Percentiles rank a stretch among this genome's conserved stretches.
These are phyloP conservation scores for Aspergillus fumigatus DNA, from an alignment of 2,329 filamentous ascomycete species.

Conservation along the genomic window DNA sequence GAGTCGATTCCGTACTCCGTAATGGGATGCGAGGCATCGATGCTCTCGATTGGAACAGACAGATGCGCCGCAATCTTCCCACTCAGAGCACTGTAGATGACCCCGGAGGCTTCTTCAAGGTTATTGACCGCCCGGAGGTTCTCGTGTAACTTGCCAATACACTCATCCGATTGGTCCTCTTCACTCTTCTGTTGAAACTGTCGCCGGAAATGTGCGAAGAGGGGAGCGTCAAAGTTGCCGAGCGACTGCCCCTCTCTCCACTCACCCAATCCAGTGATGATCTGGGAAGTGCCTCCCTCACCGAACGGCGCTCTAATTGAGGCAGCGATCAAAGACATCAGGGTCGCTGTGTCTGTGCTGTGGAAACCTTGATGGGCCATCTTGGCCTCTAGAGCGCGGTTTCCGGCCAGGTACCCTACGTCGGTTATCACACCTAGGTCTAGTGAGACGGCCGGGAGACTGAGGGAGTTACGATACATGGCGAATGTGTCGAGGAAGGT, in stretches of 20 bases:
- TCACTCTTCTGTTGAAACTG: background rate
- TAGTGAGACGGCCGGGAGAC: slow-evolving; percentile 22
- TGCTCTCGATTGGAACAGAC: slow-evolving; percentile 16
- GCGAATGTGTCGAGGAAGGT: slow-evolving; percentile 34
- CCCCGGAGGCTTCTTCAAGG: slow-evolving; percentile 14
- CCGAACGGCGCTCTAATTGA: slow-evolving; percentile 8
- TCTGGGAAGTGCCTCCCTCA: slow-evolving; percentile 4
- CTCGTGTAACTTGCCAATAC: slow-evolving; percentile 6
- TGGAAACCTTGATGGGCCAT: slow-evolving; percentile 23
- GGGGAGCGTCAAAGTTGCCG: slow-evolving; percentile 18
- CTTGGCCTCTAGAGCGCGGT: slow-evolving; percentile 9
- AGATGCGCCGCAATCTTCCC: slow-evolving; percentile 17
- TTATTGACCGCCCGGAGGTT: slow-evolving; percentile 7
- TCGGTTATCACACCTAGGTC: slow-evolving; percentile 27
- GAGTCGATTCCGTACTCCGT: slow-evolving; percentile 40
- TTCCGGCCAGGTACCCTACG: slow-evolving; percentile 23
- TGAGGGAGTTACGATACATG: slow-evolving; percentile 20
- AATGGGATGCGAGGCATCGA: slow-evolving; percentile 21
- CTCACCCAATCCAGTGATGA: slow-evolving; percentile 21
- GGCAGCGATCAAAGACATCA: slow-evolving; percentile 16
- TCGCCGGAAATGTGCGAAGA: slow-evolving; percentile 22
- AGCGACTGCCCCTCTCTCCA: slow-evolving; percentile 19
- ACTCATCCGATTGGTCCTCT: background rate
- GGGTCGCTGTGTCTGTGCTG: slow-evolving; percentile 14
- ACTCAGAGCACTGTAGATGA: slow-evolving; percentile 14